Percentiles rank a stretch among this genome's conserved stretches.
Conservation (phyloP, 2,329 filamentous ascomycete species). For the Fusarium verticillioides region DNA sequence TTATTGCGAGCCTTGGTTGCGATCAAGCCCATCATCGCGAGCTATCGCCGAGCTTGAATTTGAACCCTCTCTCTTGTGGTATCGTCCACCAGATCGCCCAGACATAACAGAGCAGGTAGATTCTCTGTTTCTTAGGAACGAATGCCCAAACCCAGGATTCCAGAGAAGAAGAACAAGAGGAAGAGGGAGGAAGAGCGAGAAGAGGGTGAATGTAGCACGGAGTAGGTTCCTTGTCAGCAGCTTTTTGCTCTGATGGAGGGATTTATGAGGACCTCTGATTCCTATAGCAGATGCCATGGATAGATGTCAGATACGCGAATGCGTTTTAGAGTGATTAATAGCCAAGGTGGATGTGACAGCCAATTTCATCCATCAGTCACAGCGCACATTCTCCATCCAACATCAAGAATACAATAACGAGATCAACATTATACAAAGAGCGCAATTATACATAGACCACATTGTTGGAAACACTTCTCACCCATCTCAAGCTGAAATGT, state of each 20-base stretch:
- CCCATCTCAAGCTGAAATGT: not conserved
- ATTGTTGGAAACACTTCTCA: not conserved
- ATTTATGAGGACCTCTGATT: not conserved
- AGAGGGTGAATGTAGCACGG: not conserved
- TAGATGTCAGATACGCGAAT: accelerated
- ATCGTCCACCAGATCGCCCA: not conserved
- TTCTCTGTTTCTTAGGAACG: not conserved
- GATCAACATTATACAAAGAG: too few species aligned
- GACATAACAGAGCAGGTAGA: not conserved
- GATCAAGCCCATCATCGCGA: not conserved
- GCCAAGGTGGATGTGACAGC: accelerated
- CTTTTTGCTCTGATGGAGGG: not conserved
- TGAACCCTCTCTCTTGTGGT: not conserved
- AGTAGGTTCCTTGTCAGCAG: not conserved
- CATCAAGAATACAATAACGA: not conserved
- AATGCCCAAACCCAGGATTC: not conserved
- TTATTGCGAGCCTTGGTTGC: not conserved
- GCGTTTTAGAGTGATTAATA: not conserved
- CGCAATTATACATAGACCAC: accelerated
- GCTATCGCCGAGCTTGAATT: not conserved
- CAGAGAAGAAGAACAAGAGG: not conserved
- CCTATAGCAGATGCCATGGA: accelerated
- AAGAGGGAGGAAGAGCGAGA: not conserved
- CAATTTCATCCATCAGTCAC: not conserved
- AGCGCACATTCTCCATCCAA: not conserved